Evolutionary conservation across 1,284 basidiomycete species (phyloP).

Genomic region (Mycena sp.): DNA sequence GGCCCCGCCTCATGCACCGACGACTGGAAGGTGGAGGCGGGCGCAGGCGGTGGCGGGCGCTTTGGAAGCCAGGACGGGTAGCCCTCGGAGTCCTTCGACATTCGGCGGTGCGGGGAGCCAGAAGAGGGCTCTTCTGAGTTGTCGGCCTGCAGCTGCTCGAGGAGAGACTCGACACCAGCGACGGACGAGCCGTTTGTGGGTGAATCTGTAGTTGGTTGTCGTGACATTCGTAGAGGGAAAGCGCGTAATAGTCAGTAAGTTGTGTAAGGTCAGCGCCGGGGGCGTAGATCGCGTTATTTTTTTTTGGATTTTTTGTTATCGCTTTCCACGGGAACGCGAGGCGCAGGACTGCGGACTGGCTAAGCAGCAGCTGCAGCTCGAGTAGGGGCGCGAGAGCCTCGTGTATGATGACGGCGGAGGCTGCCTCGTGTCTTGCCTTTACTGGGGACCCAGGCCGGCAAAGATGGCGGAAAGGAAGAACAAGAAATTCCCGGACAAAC

Average conservation of each 20-base stretch:
- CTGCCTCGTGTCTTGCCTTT: conserved; percentile 30
- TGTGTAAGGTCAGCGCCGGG: conserved; percentile 7
- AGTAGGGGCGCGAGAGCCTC: conserved; percentile 27
- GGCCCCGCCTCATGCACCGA: conserved; percentile 51
- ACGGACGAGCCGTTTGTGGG: conserved; percentile 41
- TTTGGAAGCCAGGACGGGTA: conserved; percentile 85
- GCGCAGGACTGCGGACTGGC: not conserved
- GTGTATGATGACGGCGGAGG: conserved; percentile 29
- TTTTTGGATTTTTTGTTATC: conserved; percentile 19
- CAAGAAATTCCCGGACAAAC: conserved; percentile 9
- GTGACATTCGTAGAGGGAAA: conserved; percentile 54
- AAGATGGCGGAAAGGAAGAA: conserved; percentile 22
- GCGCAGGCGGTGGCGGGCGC: conserved; percentile 78
- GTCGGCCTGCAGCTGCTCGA: conserved; percentile 34
- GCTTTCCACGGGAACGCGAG: conserved; percentile 12
- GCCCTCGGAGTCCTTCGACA: conserved; percentile 66
- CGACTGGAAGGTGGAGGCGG: conserved; percentile 74
- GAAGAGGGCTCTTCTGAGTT: conserved; percentile 40
- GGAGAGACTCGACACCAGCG: conserved; percentile 32
- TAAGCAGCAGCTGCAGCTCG: not conserved
- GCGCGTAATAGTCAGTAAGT: conserved; percentile 23
- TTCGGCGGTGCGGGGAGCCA: conserved; percentile 44
- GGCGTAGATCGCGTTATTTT: conserved; percentile 24
- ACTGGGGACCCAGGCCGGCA: conserved; percentile 1
- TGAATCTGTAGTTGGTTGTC: conserved; percentile 52